Conservation (phyloP, 1,284 basidiomycete genomes). For the Microbotryum scabiosae region DNA sequence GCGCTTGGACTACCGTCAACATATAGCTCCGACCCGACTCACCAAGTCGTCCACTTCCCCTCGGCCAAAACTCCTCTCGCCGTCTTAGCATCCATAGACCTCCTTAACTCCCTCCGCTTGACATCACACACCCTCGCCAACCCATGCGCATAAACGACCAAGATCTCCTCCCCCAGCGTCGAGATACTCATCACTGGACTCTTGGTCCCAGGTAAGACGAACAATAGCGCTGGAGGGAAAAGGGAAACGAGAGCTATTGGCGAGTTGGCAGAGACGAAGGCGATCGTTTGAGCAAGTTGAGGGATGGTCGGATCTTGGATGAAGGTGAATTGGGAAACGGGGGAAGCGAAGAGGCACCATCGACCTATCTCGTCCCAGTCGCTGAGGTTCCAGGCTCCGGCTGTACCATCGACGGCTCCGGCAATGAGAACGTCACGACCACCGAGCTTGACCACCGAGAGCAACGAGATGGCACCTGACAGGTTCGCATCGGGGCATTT, state of each 20-base stretch:
- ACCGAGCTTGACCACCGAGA: constrained; percentile 10
- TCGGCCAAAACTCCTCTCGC: constrained; percentile 63
- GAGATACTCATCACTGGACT: constrained; percentile 59
- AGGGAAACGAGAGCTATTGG: constrained; percentile 18
- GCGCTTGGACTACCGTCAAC: no score
- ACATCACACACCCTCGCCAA: constrained; percentile 81
- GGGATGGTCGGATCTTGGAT: constrained; percentile 39
- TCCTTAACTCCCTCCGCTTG: constrained; percentile 72
- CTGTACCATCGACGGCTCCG: constrained; percentile 63
- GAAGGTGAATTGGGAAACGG: constrained; percentile 53
- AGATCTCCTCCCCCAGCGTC: constrained; percentile 59
- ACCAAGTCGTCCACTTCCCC: constrained; percentile 65
- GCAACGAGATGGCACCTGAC: constrained; percentile 12
- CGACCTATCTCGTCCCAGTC: constrained; percentile 55
- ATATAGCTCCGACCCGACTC: constrained; percentile 31
- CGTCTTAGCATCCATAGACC: constrained; percentile 68
- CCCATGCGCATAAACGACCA: constrained; percentile 67
- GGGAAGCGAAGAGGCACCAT: constrained; percentile 61
- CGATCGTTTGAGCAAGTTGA: constrained; percentile 3
- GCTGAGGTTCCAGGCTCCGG: constrained; percentile 61
- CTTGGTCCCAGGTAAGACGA: constrained; percentile 66
- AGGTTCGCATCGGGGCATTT: not conserved
- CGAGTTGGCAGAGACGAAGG: constrained; percentile 26
- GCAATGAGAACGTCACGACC: constrained; percentile 48
- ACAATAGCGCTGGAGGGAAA: constrained; percentile 34